Evolutionary conservation across 768 basidiomycete species (phyloP).

Genomic region (Termitomyces eurrhizus): DNA sequence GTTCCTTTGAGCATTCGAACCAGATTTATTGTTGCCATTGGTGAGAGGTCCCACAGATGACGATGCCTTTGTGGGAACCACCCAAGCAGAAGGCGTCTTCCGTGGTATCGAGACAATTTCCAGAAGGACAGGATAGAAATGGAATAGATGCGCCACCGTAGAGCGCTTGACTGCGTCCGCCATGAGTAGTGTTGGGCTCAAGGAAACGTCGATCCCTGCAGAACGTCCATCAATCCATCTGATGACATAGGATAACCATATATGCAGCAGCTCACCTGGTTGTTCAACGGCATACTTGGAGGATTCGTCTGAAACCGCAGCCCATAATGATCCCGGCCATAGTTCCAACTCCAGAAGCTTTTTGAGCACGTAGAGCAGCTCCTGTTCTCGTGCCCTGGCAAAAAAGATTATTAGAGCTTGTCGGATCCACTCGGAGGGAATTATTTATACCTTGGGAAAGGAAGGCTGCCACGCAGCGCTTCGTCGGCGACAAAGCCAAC

Average conservation of each 20-base stretch:
- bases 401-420: background rate
- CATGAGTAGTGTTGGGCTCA: conserved; percentile 52
- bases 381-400: conserved; percentile 79
- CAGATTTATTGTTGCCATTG: conserved; percentile 9
- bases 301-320: conserved; percentile 65
- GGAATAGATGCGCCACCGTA: conserved; percentile 79
- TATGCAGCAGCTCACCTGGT: conserved; percentile 44
- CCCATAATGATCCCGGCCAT: conserved; percentile 75
- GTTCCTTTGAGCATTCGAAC: too few species aligned
- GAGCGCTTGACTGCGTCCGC: conserved; percentile 74
- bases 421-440: background rate
- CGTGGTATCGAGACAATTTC: conserved; percentile 74
- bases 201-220: conserved; percentile 37
- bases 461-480: conserved; percentile 77
- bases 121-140: conserved; percentile 77
- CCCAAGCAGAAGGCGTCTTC: conserved; percentile 66
- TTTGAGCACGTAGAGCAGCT: conserved; percentile 77
- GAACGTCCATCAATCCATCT: conserved; percentile 4
- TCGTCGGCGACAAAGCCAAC: conserved; percentile 81
- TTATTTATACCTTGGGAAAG: conserved; percentile 69
- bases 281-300: conserved; percentile 48
- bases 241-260: conserved; percentile 1
- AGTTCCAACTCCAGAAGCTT: conserved; percentile 72
- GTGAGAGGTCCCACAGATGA: conserved; percentile 3
- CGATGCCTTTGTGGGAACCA: conserved; percentile 24